A percentile compares a stretch with the other conserved stretches of the same genome.
Evolutionary conservation across 495 filamentous ascomycete genomes (phyloP).

Genomic region (Hypoxylon trugodes): DNA sequence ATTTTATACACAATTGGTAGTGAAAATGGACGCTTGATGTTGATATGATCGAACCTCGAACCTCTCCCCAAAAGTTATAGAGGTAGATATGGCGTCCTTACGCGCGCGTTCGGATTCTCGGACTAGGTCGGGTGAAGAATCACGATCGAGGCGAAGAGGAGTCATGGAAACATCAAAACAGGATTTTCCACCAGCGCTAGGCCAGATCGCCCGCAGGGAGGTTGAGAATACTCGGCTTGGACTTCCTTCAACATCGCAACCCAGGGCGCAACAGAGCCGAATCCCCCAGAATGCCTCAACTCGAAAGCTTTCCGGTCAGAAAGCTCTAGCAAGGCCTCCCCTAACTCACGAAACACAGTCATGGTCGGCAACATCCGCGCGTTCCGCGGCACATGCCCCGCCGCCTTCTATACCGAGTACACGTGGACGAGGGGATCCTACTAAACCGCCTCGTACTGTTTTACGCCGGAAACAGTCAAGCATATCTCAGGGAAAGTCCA

Average conservation of each 20-base stretch:
- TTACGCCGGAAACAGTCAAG: constrained; percentile 59
- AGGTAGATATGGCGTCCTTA: constrained; percentile 36
- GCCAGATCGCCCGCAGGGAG: constrained; percentile 35
- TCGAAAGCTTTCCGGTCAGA: constrained; percentile 33
- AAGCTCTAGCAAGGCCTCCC: constrained; percentile 29
- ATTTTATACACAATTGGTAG: constrained; percentile 2
- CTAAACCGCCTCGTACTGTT: constrained; percentile 49
- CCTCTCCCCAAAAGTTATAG: constrained; percentile 12
- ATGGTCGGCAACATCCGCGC: constrained; percentile 35
- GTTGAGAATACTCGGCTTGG: constrained; percentile 37
- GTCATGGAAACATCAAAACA: constrained; percentile 27
- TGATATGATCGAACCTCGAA: constrained; percentile 17
- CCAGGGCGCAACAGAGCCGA: constrained; percentile 43
- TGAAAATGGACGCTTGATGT: constrained; percentile 32
- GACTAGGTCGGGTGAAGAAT: constrained; percentile 23
- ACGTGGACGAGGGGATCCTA: constrained; percentile 14
- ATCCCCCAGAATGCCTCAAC: constrained; percentile 46
- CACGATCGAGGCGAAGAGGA: constrained; percentile 25
- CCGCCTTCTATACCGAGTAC: constrained; percentile 15
- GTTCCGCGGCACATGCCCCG: constrained; percentile 27
- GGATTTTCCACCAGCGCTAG: constrained; percentile 22
- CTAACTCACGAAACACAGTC: constrained; percentile 45
- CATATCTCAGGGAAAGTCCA: constrained; percentile 48
- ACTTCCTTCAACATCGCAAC: constrained; percentile 42
- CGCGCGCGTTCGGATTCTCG: constrained; percentile 27